Percentiles rank a stretch among this genome's conserved stretches.
Conservation (phyloP, 2,329 filamentous ascomycete genomes). For the Colletotrichum gloeosporioides region DNA sequence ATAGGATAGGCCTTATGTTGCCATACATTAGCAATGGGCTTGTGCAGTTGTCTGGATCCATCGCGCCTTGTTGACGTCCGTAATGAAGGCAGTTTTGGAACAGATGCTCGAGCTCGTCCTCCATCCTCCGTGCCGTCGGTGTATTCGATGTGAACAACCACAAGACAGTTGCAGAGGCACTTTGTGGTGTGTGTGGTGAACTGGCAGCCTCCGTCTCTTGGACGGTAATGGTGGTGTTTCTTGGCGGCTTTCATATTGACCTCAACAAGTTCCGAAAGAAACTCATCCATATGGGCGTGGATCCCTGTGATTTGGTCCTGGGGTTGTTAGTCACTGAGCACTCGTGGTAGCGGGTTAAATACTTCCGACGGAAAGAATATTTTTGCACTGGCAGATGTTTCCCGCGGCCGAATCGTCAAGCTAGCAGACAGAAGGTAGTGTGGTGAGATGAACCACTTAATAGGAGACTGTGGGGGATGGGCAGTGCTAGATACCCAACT, state of each 20-base stretch:
- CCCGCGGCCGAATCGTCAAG: neutral
- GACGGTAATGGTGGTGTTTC: no score
- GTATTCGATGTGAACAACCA: neutral
- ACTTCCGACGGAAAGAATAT: neutral
- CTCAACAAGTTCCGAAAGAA: no score
- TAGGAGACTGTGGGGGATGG: neutral
- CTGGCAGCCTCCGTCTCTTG: no score
- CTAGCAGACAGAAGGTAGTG: neutral
- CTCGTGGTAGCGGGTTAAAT: neutral
- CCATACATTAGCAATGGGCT: no score
- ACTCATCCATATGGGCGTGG: no score
- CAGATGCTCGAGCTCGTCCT: neutral
- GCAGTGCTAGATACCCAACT: neutral
- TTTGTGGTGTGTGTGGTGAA: no score
- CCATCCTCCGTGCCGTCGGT: neutral
- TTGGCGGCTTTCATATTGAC: no score
- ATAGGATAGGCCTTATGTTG: no score
- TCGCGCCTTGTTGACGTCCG: neutral
- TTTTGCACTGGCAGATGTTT: neutral
- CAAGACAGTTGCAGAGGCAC: neutral
- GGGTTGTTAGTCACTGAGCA: fast-evolving
- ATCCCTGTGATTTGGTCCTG: no score
- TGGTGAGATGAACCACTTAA: neutral
- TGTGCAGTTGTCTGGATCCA: neutral
- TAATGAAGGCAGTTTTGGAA: neutral